Conservation (phyloP, 768 basidiomycete genomes). For the Tulasnella calospora region DNA sequence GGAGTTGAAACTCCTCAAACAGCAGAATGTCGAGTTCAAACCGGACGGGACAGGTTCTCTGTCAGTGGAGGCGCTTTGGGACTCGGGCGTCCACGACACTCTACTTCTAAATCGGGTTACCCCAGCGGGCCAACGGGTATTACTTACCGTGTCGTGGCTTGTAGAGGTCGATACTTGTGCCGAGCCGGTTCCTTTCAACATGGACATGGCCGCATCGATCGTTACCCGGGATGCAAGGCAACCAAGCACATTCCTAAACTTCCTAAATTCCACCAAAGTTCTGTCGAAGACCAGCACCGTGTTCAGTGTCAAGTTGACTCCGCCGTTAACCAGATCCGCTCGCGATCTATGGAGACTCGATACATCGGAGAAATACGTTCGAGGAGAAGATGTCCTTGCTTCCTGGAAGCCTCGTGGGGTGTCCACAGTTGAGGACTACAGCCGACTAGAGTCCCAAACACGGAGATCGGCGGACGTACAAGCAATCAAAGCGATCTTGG, state of each 20-base stretch:
- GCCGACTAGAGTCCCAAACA: slow-evolving; percentile 64
- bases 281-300: slow-evolving; percentile 75
- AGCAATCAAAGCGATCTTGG: slow-evolving; percentile 72
- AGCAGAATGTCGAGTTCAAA: slow-evolving; percentile 68
- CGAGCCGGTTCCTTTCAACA: slow-evolving; percentile 81
- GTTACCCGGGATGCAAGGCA: slow-evolving; percentile 78
- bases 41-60: slow-evolving; percentile 78
- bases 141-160: slow-evolving; percentile 71
- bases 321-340: slow-evolving; percentile 78
- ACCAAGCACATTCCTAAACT: slow-evolving; percentile 67
- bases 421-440: slow-evolving; percentile 82
- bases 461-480: slow-evolving; percentile 82
- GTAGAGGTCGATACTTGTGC: slow-evolving; percentile 78
- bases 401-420: slow-evolving; percentile 86
- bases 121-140: slow-evolving; percentile 64
- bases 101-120: slow-evolving; percentile 82
- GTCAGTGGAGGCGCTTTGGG: slow-evolving; percentile 75
- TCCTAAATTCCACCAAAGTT: slow-evolving; percentile 74
- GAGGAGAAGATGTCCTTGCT: slow-evolving; percentile 79
- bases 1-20: slow-evolving; percentile 67
- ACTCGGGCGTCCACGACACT: slow-evolving; percentile 87
- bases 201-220: slow-evolving; percentile 82
- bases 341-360: slow-evolving; percentile 92
- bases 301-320: slow-evolving; percentile 74
- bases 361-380: slow-evolving; percentile 90